Evolutionary conservation across 768 basidiomycete species (phyloP), one percentile per base, ranked within the genome.

Genomic region (Pisolithus microcarpus): DNA sequence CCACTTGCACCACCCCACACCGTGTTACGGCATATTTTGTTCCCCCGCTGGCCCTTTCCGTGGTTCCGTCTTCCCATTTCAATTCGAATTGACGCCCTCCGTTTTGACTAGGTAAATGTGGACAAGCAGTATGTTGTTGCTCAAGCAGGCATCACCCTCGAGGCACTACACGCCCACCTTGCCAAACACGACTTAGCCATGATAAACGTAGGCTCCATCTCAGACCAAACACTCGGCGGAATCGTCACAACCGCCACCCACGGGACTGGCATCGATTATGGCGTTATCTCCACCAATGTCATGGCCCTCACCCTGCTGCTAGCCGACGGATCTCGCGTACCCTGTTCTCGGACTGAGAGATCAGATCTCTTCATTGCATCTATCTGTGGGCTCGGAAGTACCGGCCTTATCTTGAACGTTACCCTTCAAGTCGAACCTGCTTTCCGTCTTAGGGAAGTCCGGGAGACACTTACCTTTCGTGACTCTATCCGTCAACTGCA

Each of bases 161-260:
- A 84, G 51, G 73, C 78, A 46, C 77, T 97, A 5, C 91, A 95
- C 56, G 70, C 66, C 21, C 73, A 75, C 15, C 84, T 98, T 50
- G 79, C 75, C 44, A 65, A 70, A 11, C 71, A 84, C 59, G 75
- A 76, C 31, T 79, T 97, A 30, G 94, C 93, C 37, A 85, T 99
- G 80, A 82, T 79, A 61, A 95, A 89, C 68, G 77, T 97, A 54
- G 96, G 96, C 34, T 94, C 92, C 26, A 97, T 99, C 61, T 95
- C 92, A 34, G 93, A 96, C 65, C 95, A 97, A 67, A 91, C 92
- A 3, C 76, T 99, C 56, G 94, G 81, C 24, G 96, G 96, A 40
- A 81, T 93, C 59, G 76, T 98, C 61, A 84, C 91, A 13, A 99
- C 96, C 54, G 91, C 91, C 7, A 94, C 94, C 0, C 96, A 99